Conservation (phyloP, 768 basidiomycete species). For the Dioszegia aurantiaca region DNA sequence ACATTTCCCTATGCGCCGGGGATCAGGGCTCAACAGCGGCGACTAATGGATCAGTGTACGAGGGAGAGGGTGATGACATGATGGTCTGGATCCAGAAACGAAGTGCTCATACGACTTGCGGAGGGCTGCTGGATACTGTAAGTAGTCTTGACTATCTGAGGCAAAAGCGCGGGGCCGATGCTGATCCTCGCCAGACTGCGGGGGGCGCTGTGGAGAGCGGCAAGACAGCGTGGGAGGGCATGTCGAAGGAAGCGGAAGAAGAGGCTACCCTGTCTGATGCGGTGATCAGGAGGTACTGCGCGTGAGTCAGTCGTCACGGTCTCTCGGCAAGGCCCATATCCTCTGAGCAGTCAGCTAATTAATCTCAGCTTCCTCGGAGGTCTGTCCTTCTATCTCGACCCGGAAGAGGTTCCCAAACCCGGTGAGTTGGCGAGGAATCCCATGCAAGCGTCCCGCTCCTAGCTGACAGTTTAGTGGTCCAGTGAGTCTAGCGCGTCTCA, state of each 20-base stretch:
- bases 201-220: constrained; percentile 6
- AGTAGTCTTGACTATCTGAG: not conserved
- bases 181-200: constrained; percentile 1
- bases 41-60: too few relatives aligned
- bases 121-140: constrained; percentile 8
- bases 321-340: too few relatives aligned
- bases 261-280: not conserved
- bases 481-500: too few relatives aligned
- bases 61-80: constrained; percentile 50
- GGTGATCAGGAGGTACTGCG: not conserved
- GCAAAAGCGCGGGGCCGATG: too few relatives aligned
- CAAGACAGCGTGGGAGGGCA: constrained; percentile 7
- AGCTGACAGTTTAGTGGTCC: constrained; percentile 7
- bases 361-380: too few relatives aligned
- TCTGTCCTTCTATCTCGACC: constrained; percentile 6
- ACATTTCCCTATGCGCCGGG: not conserved
- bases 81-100: constrained; percentile 82
- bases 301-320: too few relatives aligned
- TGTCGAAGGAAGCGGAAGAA: constrained; percentile 4
- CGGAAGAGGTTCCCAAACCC: not conserved
- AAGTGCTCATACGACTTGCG: constrained; percentile 68
- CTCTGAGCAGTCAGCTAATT: not conserved
- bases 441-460: not conserved
- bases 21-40: too few relatives aligned
- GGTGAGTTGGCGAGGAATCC: not conserved